Base-by-base conservation (phyloP, 352 stramenopile species). In the Phytophthora hybrid region DNA sequence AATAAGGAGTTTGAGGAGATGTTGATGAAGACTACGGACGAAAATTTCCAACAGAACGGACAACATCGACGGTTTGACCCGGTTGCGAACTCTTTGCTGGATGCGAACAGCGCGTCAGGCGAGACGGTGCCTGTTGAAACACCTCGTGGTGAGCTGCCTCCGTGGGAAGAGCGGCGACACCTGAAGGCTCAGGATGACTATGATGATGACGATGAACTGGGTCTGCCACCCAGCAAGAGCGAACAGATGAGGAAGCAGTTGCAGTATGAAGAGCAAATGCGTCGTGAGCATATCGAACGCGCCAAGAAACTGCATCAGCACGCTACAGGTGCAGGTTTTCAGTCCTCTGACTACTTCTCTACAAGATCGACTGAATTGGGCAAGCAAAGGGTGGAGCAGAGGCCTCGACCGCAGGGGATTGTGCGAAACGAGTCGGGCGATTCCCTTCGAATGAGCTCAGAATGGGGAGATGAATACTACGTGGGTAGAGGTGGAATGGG, bases 1-100 rank as follows among this genome's bases (percentile, higher is more conserved):
- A 73, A 92, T 46, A 71, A 73, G 6, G 83, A 90, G 69, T 92
- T 92, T 68, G 78, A 93, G 47, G 77, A 87, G 4, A 61, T 87
- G 16, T 63, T 90, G 3, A 77, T 82, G 21, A 71, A 66, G 3
- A 76, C 72, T 4, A 72, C 39, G 39, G 60, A 74, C 32, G 47
- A 63, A 18, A 65, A 46, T 49, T 11, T 55, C 39, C 18, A 57
- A 31, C 44, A 41, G 19, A 65, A 34, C 59, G 44, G 8, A 31
- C 19, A 29, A 3, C 29, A 61, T 57, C 41, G 73, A 13, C 47
- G 31, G 52, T 47, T 73, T 34, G 23, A 58, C 21, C 26, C 23
- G 8, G 74, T 59, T 26, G 23, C 47, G 0, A 69, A 66, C 34
- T 75, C 59, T 51, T 7, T 76, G 26, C 14, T 69, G 29, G 53